A percentile compares a stretch with the other conserved stretches of the same genome.
These are phyloP conservation scores for Anacardium occidentale DNA, from an alignment of 345 rosid genomes.

Conservation along the genomic window DNA sequence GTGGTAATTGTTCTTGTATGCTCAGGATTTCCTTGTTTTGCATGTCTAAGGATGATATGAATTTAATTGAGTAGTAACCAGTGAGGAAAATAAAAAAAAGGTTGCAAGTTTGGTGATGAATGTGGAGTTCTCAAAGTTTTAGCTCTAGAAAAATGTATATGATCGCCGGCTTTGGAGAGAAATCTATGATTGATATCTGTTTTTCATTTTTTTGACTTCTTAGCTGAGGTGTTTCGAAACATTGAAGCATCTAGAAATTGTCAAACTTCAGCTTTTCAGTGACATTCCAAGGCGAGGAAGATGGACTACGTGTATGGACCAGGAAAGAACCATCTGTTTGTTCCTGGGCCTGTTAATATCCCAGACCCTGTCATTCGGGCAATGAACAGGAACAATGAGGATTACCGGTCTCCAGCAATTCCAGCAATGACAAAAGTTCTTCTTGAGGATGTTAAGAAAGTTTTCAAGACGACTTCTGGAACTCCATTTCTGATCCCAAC, in stretches of 20 bases:
- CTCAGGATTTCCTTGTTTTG: too few relatives aligned
- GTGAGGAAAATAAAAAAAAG: too few relatives aligned
- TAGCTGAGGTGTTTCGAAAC: slow-evolving; percentile 12
- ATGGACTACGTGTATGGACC: slow-evolving; percentile 91
- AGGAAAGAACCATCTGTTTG: slow-evolving; percentile 95
- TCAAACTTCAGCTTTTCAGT: slow-evolving; percentile 15
- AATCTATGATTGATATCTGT: not conserved
- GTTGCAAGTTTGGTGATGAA: too few relatives aligned
- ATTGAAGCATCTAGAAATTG: not conserved
- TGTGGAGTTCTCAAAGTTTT: too few relatives aligned
- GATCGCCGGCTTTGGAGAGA: not conserved
- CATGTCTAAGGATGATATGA: too few relatives aligned
- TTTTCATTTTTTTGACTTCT: not conserved
- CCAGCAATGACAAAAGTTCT: slow-evolving; percentile 84
- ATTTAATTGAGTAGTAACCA: too few relatives aligned
- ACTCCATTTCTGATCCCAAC: slow-evolving; percentile 91
- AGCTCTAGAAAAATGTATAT: not conserved
- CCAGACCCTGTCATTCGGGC: slow-evolving; percentile 94
- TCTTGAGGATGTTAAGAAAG: slow-evolving; percentile 88
- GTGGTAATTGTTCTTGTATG: too few relatives aligned
- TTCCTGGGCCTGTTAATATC: slow-evolving; percentile 97
- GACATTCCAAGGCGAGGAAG: slow-evolving; percentile 19
- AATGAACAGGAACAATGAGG: slow-evolving; percentile 98
- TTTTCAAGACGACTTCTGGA: slow-evolving; percentile 90
- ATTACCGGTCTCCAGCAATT: slow-evolving; percentile 93